Conservation (phyloP, 2,329 filamentous ascomycete species). For the Pseudopithomyces maydicus region DNA sequence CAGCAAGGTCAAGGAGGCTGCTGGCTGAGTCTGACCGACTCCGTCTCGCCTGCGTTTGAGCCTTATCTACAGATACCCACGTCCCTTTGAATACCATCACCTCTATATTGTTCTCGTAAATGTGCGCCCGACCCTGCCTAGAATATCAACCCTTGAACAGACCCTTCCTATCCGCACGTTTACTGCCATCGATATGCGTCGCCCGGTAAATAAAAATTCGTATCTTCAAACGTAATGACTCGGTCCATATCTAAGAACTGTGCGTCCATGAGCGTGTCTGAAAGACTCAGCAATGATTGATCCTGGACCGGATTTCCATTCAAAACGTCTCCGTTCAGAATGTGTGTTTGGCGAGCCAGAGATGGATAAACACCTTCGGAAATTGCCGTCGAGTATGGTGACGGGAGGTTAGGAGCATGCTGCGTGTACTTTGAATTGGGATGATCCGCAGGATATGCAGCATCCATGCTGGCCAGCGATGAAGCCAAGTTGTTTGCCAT, state of each 20-base stretch:
- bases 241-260: slow-evolving; percentile 41
- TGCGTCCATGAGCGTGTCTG: slow-evolving; percentile 39
- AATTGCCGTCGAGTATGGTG: background rate
- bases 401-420: background rate
- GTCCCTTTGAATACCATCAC: too few species aligned
- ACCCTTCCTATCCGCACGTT: background rate
- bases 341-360: background rate
- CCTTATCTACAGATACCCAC: too few species aligned
- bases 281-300: slow-evolving; percentile 34
- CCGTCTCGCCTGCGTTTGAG: too few species aligned
- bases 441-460: background rate
- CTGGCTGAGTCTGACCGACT: slow-evolving; percentile 46
- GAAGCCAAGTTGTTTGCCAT: background rate
- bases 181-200: slow-evolving; percentile 35
- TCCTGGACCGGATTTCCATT: slow-evolving; percentile 29
- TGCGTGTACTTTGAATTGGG: background rate
- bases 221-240: slow-evolving; percentile 43
- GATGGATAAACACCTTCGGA: background rate
- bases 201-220: slow-evolving; percentile 39
- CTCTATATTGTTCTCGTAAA: too few species aligned
- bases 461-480: background rate
- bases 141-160: too few species aligned
- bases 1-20: slow-evolving; percentile 82
- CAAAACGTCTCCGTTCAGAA: background rate
- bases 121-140: too few species aligned